Conservation (phyloP, 73 alveolate genomes). For the Tetrahymena elliotti region DNA sequence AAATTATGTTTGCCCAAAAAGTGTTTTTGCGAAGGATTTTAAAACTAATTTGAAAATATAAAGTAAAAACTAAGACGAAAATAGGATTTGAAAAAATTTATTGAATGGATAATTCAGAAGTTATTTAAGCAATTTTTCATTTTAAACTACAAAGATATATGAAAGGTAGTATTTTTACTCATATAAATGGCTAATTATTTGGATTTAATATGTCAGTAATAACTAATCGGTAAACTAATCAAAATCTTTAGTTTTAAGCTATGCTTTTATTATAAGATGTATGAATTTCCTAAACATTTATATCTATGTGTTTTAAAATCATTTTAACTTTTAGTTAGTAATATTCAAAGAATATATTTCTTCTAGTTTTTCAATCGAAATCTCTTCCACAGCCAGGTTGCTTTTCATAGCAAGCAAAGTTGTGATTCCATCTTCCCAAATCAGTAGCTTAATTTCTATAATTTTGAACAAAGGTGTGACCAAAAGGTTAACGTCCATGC, state of each 20-base stretch:
- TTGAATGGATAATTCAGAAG: not conserved
- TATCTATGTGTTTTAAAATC: not conserved
- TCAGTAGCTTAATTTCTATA: slow-evolving; percentile 16
- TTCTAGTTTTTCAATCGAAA: slow-evolving; percentile 14
- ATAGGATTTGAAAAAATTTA: not conserved
- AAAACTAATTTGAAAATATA: too few species aligned
- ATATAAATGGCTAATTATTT: not conserved
- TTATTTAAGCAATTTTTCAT: not conserved
- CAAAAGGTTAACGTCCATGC: not conserved
- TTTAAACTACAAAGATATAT: not conserved
- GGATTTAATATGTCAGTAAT: not conserved
- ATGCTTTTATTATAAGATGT: not conserved
- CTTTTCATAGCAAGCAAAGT: slow-evolving; percentile 38
- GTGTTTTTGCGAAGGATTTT: not conserved
- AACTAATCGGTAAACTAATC: not conserved
- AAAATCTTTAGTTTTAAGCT: too few species aligned
- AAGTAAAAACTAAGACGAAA: too few species aligned
- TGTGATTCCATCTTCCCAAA: slow-evolving; percentile 41
- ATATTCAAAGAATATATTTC: not conserved
- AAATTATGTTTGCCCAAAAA: not conserved
- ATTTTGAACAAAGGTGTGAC: not conserved
- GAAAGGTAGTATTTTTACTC: not conserved
- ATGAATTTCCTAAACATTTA: not conserved
- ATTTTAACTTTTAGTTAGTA: too few species aligned
- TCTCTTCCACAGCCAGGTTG: slow-evolving; percentile 43